Percentiles rank a stretch among this genome's conserved stretches.
phyloP scores from a whole-genome alignment of 1,284 basidiomycete genomes.

The Trametes hirsuta region DNA sequence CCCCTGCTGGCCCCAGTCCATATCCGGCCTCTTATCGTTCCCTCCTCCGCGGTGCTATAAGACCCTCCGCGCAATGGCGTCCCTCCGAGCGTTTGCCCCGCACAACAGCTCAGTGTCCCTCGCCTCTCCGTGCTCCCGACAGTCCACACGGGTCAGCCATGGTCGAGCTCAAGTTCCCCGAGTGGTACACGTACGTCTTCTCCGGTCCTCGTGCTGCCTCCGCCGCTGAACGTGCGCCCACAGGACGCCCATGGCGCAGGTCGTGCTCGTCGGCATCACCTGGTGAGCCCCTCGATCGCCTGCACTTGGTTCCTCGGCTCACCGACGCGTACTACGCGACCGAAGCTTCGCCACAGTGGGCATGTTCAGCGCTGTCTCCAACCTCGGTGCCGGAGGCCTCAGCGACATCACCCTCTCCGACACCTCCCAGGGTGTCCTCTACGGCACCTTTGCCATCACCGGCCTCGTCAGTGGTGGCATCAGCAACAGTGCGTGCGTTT shows the following conservation, averaged over 20 bases:
- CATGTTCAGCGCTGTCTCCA: constrained; percentile 53
- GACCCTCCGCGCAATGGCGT: background rate
- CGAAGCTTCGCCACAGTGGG: constrained; percentile 47
- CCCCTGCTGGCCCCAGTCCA: constrained; percentile 4
- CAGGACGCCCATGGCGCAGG: constrained; percentile 45
- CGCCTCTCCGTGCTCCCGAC: background rate
- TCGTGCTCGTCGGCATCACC: constrained; percentile 46
- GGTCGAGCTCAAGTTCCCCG: constrained; percentile 31
- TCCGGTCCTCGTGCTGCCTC: background rate
- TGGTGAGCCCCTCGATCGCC: constrained; percentile 35
- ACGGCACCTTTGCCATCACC: constrained; percentile 46
- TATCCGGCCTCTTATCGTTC: constrained; percentile 22
- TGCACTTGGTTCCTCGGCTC: constrained; percentile 3
- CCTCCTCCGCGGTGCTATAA: constrained; percentile 18
- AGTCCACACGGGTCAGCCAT: constrained; percentile 15
- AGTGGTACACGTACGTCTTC: constrained; percentile 36
- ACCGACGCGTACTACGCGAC: background rate
- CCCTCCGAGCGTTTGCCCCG: constrained; percentile 17
- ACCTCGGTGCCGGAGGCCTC: constrained; percentile 50
- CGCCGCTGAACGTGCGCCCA: background rate
- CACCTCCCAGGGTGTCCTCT: constrained; percentile 48
- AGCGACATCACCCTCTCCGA: constrained; percentile 46
- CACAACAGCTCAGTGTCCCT: background rate
- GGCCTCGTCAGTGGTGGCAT: constrained; percentile 53
- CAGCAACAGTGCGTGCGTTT: constrained; percentile 43